Evolutionary conservation across 768 basidiomycete species (phyloP), one percentile per base, ranked within the genome.

Genomic region (Collybia sordida): DNA sequence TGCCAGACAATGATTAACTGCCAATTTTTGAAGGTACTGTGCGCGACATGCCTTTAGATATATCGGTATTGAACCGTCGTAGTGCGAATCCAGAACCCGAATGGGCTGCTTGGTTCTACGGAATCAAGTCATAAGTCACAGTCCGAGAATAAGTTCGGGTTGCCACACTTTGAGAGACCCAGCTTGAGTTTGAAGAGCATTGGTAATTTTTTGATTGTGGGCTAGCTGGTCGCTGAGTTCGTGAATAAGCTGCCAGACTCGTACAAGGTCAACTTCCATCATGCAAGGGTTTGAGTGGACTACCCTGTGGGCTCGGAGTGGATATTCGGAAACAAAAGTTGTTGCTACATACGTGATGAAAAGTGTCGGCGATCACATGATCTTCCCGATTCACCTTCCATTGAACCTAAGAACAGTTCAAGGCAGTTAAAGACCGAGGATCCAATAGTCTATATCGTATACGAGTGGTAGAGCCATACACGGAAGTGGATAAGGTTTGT

Each of bases 151-250:
- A 42, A 50, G 46, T 24, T 19, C 35, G 21, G n/a, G 31, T 42
- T 19, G 61, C 31, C 68, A 50, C 53, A 93, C 92, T 79, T 93
- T 93, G 63, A 96, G 78, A 4, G 82, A 65, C 3, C 73, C 76
- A 5, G 88, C 81, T 61, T 91, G 87, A 7, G 77, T 70, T 45
- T 90, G 85, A 23, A 97, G 75, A 3, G 81, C 72, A 22, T 59
- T 72, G 2, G 90, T 78, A 52, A 93, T 75, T 60, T 86, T 88
- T 46, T 90, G 81, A 69, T 97, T 98, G 57, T 82, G 82, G 1
- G 81, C 75, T 44, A 96, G 81, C 70, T 93, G 91, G 27, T 90
- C 86, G 60, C 84, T 83, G 60, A 94, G 82, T 61, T 94, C 93
- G 51, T 82, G 78, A 2, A 94, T 77, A 56, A 94, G 78, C 51